Base-by-base conservation (phyloP, 257 asterid species). In the Pogostemon cablin region DNA sequence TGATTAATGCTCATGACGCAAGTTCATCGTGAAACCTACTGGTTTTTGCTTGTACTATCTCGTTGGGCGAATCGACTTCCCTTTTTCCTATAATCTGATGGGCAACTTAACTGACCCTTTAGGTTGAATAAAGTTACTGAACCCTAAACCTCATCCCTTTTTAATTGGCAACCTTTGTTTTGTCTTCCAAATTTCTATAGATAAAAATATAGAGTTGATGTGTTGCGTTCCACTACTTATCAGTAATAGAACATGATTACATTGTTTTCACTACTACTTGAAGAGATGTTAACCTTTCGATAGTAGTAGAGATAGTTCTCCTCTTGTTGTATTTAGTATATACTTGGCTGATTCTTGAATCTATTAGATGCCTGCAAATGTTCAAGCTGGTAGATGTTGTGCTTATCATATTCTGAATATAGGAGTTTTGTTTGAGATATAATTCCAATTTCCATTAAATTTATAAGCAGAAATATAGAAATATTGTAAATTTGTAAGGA, bases 271-370 rank as follows among this genome's bases (percentile, higher is more conserved):
- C 53, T 25, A 43, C 56, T 25, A 25, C 10, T 57, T 11, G 3
- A 11, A 25, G 46, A 57, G 57, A 55, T 56, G 42, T 57, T 69
- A 34, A 44, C 48, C 4, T 56, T 3, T 55, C 4, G 56, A 56
- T 56, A 56, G 3, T 56, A 55, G 54, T 10, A 62, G 56, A 9
- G 46, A 41, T 68, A 3, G 7, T 68, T 55, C 73, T 56, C 8
- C 37, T 69, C 17, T 17, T 7, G 6, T 34, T 56, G 7, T 3
- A 20, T 42, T 34, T 32, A 12, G 7, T 3, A 20, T 42, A n/a
- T 32, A 12, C 41, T 5, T 43, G 48, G 11, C 74, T 57, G 47
- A 44, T 69, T 48, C 74, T 25, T 25, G 32, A 25, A 25, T 25
- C 32, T 69, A 55, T 46, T 43, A 11, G 15, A 57, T 43, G 11